Percentiles rank a stretch among this genome's conserved stretches.
Evolutionary conservation across 805 yeast species (phyloP).

Genomic region (Lachancea thermotolerans): DNA sequence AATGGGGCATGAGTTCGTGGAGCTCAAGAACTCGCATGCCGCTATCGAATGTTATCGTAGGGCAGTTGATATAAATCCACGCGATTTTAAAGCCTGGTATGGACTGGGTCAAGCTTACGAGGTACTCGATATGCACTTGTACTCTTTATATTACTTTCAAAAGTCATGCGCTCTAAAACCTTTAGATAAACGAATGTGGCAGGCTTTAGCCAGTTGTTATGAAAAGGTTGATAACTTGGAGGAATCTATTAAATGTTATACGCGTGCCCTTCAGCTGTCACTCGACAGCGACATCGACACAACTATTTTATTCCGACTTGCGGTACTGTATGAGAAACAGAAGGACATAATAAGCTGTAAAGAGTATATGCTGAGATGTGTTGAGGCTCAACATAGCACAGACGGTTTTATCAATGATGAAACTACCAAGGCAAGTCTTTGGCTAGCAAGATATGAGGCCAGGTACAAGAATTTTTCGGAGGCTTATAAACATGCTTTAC

Average conservation of each 20-base stretch:
- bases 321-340: constrained; percentile 53
- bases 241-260: constrained; percentile 76
- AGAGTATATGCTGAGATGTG: constrained; percentile 56
- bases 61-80: constrained; percentile 83
- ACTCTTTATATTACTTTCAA: constrained; percentile 88
- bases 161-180: constrained; percentile 85
- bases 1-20: constrained; percentile 98
- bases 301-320: constrained; percentile 53
- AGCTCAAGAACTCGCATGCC: constrained; percentile 91
- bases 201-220: constrained; percentile 84
- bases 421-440: constrained; percentile 70
- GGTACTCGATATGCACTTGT: constrained; percentile 88
- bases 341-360: constrained; percentile 49
- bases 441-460: constrained; percentile 74
- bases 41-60: constrained; percentile 92
- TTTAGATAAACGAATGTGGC: constrained; percentile 91
- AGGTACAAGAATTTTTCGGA: constrained; percentile 49
- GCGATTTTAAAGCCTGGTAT: constrained; percentile 96
- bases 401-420: constrained; percentile 63
- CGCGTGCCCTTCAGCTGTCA: constrained; percentile 58
- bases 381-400: constrained; percentile 46
- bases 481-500: constrained; percentile 70
- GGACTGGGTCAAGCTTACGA: constrained; percentile 98
- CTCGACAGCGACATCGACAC: constrained; percentile 50
- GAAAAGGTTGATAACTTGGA: constrained; percentile 63